A percentile compares a stretch with the other conserved stretches of the same genome.
Evolutionary conservation across 306 rosid species (phyloP).

Genomic region (Erythrophleum fordii): DNA sequence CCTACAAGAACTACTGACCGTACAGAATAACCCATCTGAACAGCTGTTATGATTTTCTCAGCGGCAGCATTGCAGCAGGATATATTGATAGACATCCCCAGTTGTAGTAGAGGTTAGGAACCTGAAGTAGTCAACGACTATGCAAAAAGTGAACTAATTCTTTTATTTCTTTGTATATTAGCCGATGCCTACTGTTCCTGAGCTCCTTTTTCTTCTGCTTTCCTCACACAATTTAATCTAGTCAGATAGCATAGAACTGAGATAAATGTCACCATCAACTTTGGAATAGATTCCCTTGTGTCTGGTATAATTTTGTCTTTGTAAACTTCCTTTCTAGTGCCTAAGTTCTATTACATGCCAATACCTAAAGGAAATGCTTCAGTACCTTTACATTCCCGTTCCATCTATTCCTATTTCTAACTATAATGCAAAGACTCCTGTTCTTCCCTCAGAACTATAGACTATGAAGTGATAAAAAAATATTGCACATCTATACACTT

Average conservation of each 20-base stretch:
- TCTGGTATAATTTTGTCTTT: conserved; percentile 19
- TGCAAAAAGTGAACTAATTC: not conserved
- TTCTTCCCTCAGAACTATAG: conserved; percentile 31
- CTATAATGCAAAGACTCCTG: conserved; percentile 16
- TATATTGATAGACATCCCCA: not conserved
- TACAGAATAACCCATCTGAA: not conserved
- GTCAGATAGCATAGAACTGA: not conserved
- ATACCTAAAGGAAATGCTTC: not conserved
- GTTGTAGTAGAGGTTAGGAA: not conserved
- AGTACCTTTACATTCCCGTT: not conserved
- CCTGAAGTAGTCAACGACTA: not conserved
- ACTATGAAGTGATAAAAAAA: conserved; percentile 29
- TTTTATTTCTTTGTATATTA: not conserved
- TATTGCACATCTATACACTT: conserved; percentile 57
- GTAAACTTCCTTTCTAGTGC: conserved; percentile 4
- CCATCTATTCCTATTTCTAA: conserved; percentile 36
- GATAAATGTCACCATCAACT: conserved; percentile 23
- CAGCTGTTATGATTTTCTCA: not conserved
- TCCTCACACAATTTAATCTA: not conserved
- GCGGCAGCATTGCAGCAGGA: not conserved
- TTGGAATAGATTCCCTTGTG: conserved; percentile 23
- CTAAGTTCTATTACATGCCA: conserved; percentile 15
- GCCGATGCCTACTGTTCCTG: not conserved
- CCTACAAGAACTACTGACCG: not conserved
- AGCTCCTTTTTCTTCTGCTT: not conserved